These are phyloP conservation scores for Neurospora crassa DNA, from an alignment of 2,329 filamentous ascomycete species.

Conservation along the genomic window DNA sequence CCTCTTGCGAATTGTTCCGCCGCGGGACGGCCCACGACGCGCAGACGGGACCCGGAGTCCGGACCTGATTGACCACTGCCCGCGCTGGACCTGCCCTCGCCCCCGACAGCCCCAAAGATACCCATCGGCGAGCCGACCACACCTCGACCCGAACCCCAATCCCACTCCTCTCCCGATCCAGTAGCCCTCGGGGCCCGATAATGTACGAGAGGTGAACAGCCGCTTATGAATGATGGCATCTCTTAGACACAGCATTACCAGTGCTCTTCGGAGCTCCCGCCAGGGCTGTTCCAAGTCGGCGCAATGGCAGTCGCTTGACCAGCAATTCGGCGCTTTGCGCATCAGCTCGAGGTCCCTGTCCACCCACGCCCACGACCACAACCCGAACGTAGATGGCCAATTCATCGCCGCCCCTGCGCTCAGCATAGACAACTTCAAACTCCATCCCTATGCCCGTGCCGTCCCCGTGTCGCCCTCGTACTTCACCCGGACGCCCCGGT, in stretches of 20 bases:
- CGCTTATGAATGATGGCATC: conserved; percentile 17
- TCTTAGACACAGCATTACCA: conserved; percentile 13
- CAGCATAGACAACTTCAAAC: conserved; percentile 12
- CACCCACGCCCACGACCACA: conserved; percentile 7
- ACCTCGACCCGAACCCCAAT: background rate
- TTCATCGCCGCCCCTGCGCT: conserved; percentile 12
- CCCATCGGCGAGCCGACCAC: background rate
- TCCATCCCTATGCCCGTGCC: conserved; percentile 52
- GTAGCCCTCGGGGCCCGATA: conserved; percentile 9
- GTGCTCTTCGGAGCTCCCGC: conserved; percentile 15
- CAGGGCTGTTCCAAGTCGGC: conserved; percentile 2
- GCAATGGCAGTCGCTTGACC: conserved; percentile 13
- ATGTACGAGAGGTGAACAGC: conserved; percentile 11
- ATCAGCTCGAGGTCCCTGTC: conserved; percentile 12
- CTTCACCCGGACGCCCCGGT: conserved; percentile 76
- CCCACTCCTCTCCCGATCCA: background rate
- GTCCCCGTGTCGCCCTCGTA: conserved; percentile 86
- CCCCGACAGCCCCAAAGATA: background rate
- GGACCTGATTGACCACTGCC: background rate
- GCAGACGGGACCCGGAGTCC: background rate
- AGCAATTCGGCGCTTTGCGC: conserved; percentile 15
- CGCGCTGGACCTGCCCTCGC: background rate
- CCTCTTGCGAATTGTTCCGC: background rate
- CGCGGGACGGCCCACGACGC: background rate
- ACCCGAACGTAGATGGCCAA: background rate